Conservation (phyloP, 2,329 filamentous ascomycete genomes). For the Arthroderma sp. region DNA sequence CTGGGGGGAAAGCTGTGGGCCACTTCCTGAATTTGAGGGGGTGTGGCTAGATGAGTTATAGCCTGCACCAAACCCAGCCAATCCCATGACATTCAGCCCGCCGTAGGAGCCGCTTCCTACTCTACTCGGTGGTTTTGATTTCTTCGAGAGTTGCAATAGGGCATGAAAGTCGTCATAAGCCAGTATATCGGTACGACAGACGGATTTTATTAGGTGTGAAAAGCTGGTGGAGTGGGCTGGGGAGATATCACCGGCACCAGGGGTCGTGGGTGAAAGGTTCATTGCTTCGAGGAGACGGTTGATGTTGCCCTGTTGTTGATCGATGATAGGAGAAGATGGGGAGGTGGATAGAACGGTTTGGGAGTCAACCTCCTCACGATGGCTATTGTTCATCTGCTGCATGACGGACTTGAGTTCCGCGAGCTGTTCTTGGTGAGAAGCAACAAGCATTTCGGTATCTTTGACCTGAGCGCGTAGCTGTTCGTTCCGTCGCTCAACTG, state of each 20-base stretch:
- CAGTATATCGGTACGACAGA: slow-evolving; percentile 67
- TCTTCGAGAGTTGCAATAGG: slow-evolving; percentile 56
- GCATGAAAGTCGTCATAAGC: slow-evolving; percentile 77
- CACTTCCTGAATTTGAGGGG: slow-evolving; percentile 44
- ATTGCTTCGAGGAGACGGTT: slow-evolving; percentile 48
- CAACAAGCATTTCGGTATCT: slow-evolving; percentile 73
- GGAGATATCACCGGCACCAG: slow-evolving; percentile 38
- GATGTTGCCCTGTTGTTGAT: slow-evolving; percentile 40
- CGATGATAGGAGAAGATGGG: slow-evolving; percentile 65
- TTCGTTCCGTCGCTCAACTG: slow-evolving; percentile 70
- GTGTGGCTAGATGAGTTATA: slow-evolving; percentile 42
- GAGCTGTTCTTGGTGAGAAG: slow-evolving; percentile 85
- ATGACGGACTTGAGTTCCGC: slow-evolving; percentile 83
- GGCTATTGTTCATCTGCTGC: slow-evolving; percentile 64
- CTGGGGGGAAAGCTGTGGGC: slow-evolving; percentile 28
- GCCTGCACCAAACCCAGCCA: slow-evolving; percentile 32
- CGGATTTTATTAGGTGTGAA: slow-evolving; percentile 66
- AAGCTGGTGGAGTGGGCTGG: slow-evolving; percentile 59
- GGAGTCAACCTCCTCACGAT: slow-evolving; percentile 54
- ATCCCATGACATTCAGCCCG: slow-evolving; percentile 46
- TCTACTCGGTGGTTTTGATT: slow-evolving; percentile 49
- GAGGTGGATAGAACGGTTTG: slow-evolving; percentile 53
- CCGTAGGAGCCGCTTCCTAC: slow-evolving; percentile 59
- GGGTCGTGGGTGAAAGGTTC: slow-evolving; percentile 37
- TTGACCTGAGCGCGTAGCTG: slow-evolving; percentile 72